Conservation (phyloP, 306 rosid species). For the Malus sylvestris region DNA sequence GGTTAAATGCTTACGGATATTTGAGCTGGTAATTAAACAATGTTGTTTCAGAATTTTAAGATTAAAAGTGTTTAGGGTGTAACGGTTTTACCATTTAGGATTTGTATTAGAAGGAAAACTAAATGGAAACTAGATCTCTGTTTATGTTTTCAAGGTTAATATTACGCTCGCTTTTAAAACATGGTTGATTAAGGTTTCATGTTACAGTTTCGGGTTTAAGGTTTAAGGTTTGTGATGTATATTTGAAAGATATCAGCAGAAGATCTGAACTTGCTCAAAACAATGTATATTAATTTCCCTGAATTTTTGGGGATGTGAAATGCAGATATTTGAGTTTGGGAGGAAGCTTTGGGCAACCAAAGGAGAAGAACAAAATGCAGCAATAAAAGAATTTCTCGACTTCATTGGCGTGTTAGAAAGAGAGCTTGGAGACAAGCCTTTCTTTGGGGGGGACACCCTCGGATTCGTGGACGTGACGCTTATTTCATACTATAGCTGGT, state of each 20-base stretch:
- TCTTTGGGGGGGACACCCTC: conserved; percentile 16
- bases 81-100: neutral
- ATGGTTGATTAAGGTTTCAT: neutral
- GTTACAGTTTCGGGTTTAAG: neutral
- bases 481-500: conserved; percentile 1
- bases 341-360: conserved; percentile 14
- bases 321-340: conserved; percentile 23
- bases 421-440: conserved; percentile 28
- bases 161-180: too few species aligned
- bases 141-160: neutral
- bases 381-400: conserved; percentile 8
- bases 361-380: conserved; percentile 20
- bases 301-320: neutral
- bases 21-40: neutral
- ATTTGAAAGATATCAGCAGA: neutral
- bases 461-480: conserved; percentile 22
- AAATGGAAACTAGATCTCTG: neutral
- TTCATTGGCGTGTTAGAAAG: conserved; percentile 4
- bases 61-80: neutral
- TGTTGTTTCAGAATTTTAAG: neutral
- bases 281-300: neutral
- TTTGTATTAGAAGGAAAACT: neutral
- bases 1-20: neutral
- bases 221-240: neutral
- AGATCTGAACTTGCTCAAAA: too few species aligned